These are phyloP conservation scores for Ophiostoma sp. DNA, from an alignment of 2,329 filamentous ascomycete genomes.

Conservation along the genomic window DNA sequence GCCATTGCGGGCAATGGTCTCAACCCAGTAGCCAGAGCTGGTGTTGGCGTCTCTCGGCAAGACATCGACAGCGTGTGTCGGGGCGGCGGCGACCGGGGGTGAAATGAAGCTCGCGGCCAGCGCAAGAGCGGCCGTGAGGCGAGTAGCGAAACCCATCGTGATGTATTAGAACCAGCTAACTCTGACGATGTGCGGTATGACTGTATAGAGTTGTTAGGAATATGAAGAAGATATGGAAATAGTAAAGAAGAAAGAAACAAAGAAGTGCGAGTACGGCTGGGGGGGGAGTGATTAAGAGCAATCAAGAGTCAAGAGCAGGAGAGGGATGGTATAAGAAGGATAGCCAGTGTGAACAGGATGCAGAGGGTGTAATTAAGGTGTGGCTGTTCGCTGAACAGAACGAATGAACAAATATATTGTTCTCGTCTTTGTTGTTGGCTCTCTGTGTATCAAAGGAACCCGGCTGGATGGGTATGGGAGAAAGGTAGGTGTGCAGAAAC, in stretches of 20 bases:
- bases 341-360: neutral
- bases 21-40: slow-evolving; percentile 61
- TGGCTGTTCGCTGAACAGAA: neutral
- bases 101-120: slow-evolving; percentile 22
- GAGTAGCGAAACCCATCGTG: slow-evolving; percentile 40
- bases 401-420: neutral
- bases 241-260: neutral
- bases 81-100: slow-evolving; percentile 23
- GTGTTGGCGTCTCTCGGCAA: slow-evolving; percentile 2
- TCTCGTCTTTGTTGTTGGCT: neutral
- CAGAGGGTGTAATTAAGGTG: neutral
- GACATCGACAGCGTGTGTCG: slow-evolving; percentile 7
- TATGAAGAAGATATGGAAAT: neutral
- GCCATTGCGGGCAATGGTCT: slow-evolving; percentile 63
- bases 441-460: neutral
- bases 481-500: neutral
- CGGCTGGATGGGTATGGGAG: neutral
- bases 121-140: slow-evolving; percentile 40
- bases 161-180: neutral
- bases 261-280: too few relatives aligned
- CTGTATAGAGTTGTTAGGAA: neutral
- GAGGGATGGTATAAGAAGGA: neutral
- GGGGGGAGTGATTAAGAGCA: too few relatives aligned
- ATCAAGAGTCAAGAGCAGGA: too few relatives aligned
- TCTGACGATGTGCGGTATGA: neutral